Evolutionary conservation across 495 filamentous ascomycete species (phyloP), one percentile per base, ranked within the genome.

Genomic region (Penicillium verhagenii): DNA sequence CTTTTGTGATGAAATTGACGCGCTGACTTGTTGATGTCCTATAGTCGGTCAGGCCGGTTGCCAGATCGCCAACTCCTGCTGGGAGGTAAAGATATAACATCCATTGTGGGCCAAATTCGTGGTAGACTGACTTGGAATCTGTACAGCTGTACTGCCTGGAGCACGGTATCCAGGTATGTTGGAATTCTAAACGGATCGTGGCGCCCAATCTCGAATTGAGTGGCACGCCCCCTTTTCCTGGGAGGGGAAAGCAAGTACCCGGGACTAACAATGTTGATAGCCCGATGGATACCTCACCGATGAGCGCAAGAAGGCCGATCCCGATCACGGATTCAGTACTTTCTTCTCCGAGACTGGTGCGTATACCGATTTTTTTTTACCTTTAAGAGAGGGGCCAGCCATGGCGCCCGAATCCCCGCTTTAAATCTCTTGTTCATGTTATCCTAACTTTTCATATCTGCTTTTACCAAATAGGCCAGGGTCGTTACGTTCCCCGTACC

Each of bases 341-440:
- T 98, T 98, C 85, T 98, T 98, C 84, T 97, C 95, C 56, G 94
- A 98, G 82, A 98, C 94, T 64, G 94, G 94, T 97, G 89, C 59
- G 64, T 61, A 55, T 23, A 35, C 33, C 23, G 19, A 60, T 45
- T 60, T 51, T 50, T 51, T 50, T 54, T 40, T 58, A 33, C 24
- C 31, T 29, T 18, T 1, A 35, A 20, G 18, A 20, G 18, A 28
- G 20, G 33, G 39, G 40, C 24, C 40, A 45, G 29, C 38, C 7
- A 53, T 18, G 18, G 26, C 45, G 40, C 56, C 31, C 53, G 31
- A 45, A 25, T 24, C 48, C 39, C 43, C 31, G 42, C 26, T 31
- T 19, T 28, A 46, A 51, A 37, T 26, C 18, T 26, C 25, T 47
- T 20, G 37, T 42, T 14, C 28, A 44, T 24, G 40, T 48, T 33